These are phyloP conservation scores for Gracilaria caudata DNA, from an alignment of 23 red algal species.

Conservation along the genomic window DNA sequence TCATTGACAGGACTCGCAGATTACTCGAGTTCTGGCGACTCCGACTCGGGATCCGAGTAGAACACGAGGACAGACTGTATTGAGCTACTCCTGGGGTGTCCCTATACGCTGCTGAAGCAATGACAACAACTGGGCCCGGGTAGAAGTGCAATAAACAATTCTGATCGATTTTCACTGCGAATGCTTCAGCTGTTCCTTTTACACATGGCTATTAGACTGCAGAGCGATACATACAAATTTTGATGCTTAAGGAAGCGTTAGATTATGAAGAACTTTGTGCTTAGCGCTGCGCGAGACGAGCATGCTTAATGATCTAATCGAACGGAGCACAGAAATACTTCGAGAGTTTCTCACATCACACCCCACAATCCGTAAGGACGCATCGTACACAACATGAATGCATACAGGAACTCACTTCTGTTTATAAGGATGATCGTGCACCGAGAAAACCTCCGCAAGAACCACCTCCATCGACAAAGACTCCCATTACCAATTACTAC, in stretches of 20 bases:
- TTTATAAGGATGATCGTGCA: conserved; percentile 6
- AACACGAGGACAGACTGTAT: neutral
- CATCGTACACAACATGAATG: neutral
- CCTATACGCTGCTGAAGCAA: neutral
- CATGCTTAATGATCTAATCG: neutral
- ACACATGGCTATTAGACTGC: neutral
- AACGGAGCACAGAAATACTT: neutral
- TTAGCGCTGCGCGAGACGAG: neutral
- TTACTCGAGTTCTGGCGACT: conserved; percentile 18
- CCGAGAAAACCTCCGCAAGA: conserved; percentile 26
- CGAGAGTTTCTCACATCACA: neutral
- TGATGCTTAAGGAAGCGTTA: neutral
- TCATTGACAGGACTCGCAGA: neutral
- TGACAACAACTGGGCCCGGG: neutral
- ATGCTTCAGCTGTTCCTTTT: neutral
- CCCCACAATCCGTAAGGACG: neutral
- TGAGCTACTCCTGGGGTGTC: too few species aligned
- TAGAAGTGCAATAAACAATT: neutral
- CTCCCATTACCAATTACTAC: conserved; percentile 8
- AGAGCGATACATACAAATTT: neutral
- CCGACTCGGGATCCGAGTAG: neutral
- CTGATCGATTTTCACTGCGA: neutral
- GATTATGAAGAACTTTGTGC: neutral
- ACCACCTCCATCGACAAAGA: conserved; percentile 6
- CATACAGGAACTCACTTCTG: conserved; percentile 26